These are phyloP conservation scores for Claviceps monticola DNA, from an alignment of 2,329 filamentous ascomycete species.

Conservation along the genomic window DNA sequence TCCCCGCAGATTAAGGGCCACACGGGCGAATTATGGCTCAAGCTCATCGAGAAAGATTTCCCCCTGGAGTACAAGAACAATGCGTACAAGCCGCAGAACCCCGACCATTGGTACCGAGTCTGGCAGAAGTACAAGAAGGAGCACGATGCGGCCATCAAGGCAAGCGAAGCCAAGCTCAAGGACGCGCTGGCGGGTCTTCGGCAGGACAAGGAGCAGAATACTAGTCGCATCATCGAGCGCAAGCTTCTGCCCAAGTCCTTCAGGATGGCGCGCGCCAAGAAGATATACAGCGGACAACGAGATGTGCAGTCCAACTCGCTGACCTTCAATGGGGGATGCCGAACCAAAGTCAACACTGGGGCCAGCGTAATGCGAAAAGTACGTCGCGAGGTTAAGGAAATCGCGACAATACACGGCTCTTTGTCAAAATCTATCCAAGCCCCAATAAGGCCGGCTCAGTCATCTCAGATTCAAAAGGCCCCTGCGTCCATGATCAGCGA, in stretches of 20 bases:
- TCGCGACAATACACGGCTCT: conserved; percentile 32
- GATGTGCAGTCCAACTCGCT: conserved; percentile 20
- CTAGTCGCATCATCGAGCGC: conserved; percentile 41
- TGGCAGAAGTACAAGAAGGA: conserved; percentile 56
- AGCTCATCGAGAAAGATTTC: conserved; percentile 68
- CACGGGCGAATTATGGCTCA: conserved; percentile 61
- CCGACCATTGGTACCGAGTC: conserved; percentile 61
- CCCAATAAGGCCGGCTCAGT: conserved; percentile 19
- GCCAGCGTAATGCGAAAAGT: conserved; percentile 43
- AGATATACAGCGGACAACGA: conserved; percentile 15
- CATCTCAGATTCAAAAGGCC: conserved; percentile 30
- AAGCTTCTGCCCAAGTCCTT: conserved; percentile 29
- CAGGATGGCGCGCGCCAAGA: conserved; percentile 16
- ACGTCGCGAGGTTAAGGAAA: conserved; percentile 40
- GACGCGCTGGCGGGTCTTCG: conserved; percentile 43
- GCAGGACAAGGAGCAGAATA: conserved; percentile 42
- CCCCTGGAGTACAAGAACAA: conserved; percentile 47
- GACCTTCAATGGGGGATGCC: conserved; percentile 32
- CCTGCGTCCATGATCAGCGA: conserved; percentile 42
- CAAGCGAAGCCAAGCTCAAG: conserved; percentile 45
- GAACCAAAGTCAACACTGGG: conserved; percentile 37
- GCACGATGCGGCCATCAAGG: conserved; percentile 41
- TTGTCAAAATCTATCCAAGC: conserved; percentile 22
- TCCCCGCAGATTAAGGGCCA: conserved; percentile 63
- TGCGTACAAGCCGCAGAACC: conserved; percentile 50